Evolutionary conservation across 345 rosid species (phyloP), one percentile per base, ranked within the genome.

Genomic region (Populus tremula): DNA sequence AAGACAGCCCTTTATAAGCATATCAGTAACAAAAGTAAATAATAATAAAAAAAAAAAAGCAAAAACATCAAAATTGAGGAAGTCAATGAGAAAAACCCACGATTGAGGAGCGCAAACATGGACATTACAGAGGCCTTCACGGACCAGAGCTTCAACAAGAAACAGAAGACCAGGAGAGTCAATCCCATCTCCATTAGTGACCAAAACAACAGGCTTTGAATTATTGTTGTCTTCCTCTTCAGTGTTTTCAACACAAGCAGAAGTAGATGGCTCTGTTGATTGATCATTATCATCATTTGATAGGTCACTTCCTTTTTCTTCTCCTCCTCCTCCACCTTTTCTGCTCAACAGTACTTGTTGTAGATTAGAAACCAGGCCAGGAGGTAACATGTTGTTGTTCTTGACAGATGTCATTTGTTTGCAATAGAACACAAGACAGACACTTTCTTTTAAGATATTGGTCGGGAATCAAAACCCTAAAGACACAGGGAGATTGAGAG

Each of bases 91-190:
- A 70, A 67, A 33, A 78, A 67, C 97, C 82, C 85, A 96, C 98
- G 85, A 93, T 87, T 92, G 97, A 77, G 98, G 98, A 65, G 94
- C 98, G 87, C 94, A 90, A 81, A 96, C 99, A 49, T 92, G 87
- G 74, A 96, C 93, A 90, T 88, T 89, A 78, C 88, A 96, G 31
- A 89, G 92, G 54, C 94, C 93, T 63, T 85, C 83, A 64, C 80
- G 79, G 73, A 90, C 97, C 88, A 96, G 86, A 85, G 95, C 99
- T 69, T 94, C 91, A 36, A 94, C 99, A 50, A 96, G 97, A 85
- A 61, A 86, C 25, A 91, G 84, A 83, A 96, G 92, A 8, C 99
- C 99, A 61, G 93, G 90, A 11, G 97, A 96, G 38, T 92, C 98
- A 86, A 92, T 91, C 79, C 99, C 99, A 80, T 96, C 95, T 0